phyloP scores from a whole-genome alignment of 306 rosid genomes.

The Lablab purpureus region DNA sequence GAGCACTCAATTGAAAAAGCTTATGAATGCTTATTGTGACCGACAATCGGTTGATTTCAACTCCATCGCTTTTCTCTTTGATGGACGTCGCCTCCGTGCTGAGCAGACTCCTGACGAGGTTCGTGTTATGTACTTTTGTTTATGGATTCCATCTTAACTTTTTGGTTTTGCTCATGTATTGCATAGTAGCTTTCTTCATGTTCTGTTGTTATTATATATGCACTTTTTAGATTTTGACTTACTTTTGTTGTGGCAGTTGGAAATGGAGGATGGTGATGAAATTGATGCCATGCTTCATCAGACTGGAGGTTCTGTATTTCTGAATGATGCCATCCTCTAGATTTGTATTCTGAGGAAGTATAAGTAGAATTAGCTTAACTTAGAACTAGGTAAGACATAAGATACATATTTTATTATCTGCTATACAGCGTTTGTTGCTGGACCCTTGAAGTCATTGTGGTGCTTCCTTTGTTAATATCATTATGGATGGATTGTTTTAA shows the following conservation, averaged over 20 bases:
- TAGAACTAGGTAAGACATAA: slow-evolving; percentile 41
- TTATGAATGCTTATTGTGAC: slow-evolving; percentile 84
- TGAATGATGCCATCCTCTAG: slow-evolving; percentile 16
- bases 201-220: background rate
- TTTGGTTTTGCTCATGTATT: no score
- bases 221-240: background rate
- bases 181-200: background rate
- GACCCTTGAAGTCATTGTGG: slow-evolving; percentile 33
- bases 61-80: slow-evolving; percentile 79
- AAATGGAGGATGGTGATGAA: slow-evolving; percentile 94
- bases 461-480: slow-evolving; percentile 51
- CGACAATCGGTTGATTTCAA: slow-evolving; percentile 73
- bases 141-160: background rate
- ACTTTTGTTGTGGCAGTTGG: slow-evolving; percentile 58
- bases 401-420: slow-evolving; percentile 29
- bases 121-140: background rate
- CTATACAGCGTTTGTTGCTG: slow-evolving; percentile 34
- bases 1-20: slow-evolving; percentile 75
- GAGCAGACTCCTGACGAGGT: slow-evolving; percentile 92
- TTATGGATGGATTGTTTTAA: slow-evolving; percentile 32
- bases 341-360: background rate
- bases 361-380: slow-evolving; percentile 46
- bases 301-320: slow-evolving; percentile 68
- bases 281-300: slow-evolving; percentile 90
- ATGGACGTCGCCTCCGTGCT: slow-evolving; percentile 77